phyloP scores from a whole-genome alignment of 306 rosid genomes.

The Oemleria cerasiformis region DNA sequence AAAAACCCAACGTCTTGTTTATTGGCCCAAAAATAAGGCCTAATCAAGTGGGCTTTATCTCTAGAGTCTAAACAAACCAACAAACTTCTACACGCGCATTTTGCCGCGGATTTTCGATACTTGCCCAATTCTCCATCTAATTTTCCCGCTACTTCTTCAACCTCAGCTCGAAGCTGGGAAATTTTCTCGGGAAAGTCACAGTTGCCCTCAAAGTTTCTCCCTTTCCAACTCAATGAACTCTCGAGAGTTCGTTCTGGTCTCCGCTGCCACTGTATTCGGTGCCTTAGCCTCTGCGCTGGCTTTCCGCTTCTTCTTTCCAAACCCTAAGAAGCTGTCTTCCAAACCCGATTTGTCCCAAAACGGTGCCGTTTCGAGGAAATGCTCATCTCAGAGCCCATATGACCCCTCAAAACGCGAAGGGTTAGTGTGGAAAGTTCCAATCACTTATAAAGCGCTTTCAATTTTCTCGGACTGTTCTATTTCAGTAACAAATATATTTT shows the following conservation, averaged over 20 bases:
- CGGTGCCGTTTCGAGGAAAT: slow-evolving; percentile 33
- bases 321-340: slow-evolving; percentile 27
- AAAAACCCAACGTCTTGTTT: too few relatives aligned
- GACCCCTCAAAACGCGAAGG: slow-evolving; percentile 79
- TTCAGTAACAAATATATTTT: background rate
- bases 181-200: slow-evolving; percentile 9
- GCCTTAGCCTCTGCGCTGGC: slow-evolving; percentile 64
- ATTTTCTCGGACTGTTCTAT: background rate
- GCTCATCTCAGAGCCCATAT: slow-evolving; percentile 48
- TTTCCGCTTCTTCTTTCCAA: slow-evolving; percentile 50
- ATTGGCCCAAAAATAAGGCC: background rate
- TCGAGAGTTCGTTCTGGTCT: slow-evolving; percentile 51
- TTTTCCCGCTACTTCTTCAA: slow-evolving; percentile 33
- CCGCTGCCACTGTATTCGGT: slow-evolving; percentile 62
- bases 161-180: background rate
- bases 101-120: background rate
- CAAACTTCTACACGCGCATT: background rate
- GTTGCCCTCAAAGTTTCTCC: background rate
- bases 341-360: slow-evolving; percentile 25
- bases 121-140: background rate
- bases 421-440: slow-evolving; percentile 28
- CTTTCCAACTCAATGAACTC: slow-evolving; percentile 48
- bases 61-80: background rate
- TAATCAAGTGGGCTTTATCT: background rate
- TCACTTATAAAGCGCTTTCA: background rate